phyloP scores from a whole-genome alignment of 768 basidiomycete species.

The Tylopilus sp. region DNA sequence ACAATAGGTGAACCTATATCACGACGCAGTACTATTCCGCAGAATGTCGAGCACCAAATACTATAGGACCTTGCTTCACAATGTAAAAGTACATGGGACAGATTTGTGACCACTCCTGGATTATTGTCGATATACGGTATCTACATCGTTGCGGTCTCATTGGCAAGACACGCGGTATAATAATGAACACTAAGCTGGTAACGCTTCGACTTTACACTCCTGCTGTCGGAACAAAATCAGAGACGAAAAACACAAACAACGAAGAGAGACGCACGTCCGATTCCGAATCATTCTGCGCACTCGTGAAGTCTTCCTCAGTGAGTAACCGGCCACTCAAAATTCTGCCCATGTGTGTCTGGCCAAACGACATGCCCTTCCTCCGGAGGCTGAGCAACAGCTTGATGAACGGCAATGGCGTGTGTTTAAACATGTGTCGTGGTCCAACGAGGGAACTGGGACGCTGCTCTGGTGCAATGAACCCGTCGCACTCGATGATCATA shows the following conservation, averaged over 20 bases:
- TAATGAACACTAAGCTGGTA: no score
- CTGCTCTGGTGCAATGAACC: slow-evolving; percentile 18
- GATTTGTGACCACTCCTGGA: not conserved
- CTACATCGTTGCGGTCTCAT: no score
- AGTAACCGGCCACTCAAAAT: slow-evolving; percentile 32
- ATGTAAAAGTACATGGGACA: no score
- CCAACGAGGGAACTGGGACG: not conserved
- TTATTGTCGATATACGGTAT: no score
- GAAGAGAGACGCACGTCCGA: not conserved
- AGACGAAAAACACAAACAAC: not conserved
- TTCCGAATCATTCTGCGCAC: not conserved
- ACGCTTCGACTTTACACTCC: no score
- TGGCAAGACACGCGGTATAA: no score
- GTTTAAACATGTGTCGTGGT: not conserved
- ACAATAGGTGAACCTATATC: not conserved
- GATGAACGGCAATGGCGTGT: slow-evolving; percentile 21
- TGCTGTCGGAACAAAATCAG: not conserved
- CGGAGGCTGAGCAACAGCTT: slow-evolving; percentile 35
- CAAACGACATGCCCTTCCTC: slow-evolving; percentile 38
- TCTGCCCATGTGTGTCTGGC: slow-evolving; percentile 40
- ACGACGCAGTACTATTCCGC: no score
- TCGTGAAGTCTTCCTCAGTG: slow-evolving; percentile 24
- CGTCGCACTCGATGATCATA: slow-evolving; percentile 24
- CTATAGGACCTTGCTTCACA: no score
- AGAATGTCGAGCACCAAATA: no score